Evolutionary conservation across 495 filamentous ascomycete genomes (phyloP).

Genomic region (Penicillium turbatum): DNA sequence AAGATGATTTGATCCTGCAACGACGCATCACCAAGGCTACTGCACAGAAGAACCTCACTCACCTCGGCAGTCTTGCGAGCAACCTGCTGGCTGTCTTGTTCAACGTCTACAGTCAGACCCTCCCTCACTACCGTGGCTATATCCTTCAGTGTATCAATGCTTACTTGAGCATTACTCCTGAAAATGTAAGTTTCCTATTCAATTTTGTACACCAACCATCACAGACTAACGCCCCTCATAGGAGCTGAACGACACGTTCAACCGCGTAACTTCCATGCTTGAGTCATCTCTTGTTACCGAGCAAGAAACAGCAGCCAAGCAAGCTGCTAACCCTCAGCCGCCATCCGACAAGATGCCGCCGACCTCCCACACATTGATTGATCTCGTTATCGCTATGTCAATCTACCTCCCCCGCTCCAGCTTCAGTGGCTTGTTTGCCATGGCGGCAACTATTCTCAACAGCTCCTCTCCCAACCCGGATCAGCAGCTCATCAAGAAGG

Average conservation of each 20-base stretch:
- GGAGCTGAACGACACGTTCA: conserved; percentile 83
- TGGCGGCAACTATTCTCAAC: conserved; percentile 74
- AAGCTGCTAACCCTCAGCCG: conserved; percentile 54
- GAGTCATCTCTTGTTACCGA: conserved; percentile 58
- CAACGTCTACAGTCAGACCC: conserved; percentile 94
- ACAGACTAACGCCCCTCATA: conserved; percentile 32
- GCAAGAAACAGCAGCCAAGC: conserved; percentile 56
- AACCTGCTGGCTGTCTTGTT: conserved; percentile 93
- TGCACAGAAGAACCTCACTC: conserved; percentile 71
- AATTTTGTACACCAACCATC: neutral
- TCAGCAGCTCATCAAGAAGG: conserved; percentile 97
- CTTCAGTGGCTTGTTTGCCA: conserved; percentile 74
- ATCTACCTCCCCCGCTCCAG: conserved; percentile 83
- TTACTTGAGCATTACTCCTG: conserved; percentile 80
- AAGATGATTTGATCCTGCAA: conserved; percentile 66
- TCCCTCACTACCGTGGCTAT: conserved; percentile 84
- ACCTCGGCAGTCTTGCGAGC: conserved; percentile 71
- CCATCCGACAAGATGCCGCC: conserved; percentile 76
- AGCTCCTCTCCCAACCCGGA: conserved; percentile 51
- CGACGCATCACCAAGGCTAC: conserved; percentile 67
- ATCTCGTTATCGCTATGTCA: conserved; percentile 90
- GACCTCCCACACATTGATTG: conserved; percentile 92
- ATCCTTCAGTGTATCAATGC: conserved; percentile 92
- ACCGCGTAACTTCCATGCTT: conserved; percentile 77
- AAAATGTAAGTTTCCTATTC: conserved; percentile 40